A percentile compares a stretch with the other conserved stretches of the same genome.
Conservation (phyloP, 2,329 filamentous ascomycete genomes). For the Monascus ruber region DNA sequence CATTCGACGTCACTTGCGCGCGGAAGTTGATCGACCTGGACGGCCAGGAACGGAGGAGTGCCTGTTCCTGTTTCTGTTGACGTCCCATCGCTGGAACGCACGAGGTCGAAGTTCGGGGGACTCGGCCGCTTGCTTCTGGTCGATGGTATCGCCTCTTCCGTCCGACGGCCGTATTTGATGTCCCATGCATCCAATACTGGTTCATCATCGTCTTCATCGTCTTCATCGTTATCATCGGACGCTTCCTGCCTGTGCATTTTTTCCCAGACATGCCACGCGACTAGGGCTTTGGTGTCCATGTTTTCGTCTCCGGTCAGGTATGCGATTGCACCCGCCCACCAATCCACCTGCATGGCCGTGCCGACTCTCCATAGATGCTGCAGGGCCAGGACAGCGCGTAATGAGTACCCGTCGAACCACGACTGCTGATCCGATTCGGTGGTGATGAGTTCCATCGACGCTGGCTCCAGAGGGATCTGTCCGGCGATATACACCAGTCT, state of each 20-base stretch:
- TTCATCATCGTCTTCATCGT: slow-evolving; percentile 38
- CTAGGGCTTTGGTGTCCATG: slow-evolving; percentile 21
- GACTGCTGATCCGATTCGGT: slow-evolving; percentile 12
- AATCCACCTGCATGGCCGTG: slow-evolving; percentile 55
- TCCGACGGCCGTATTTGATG: slow-evolving; percentile 45
- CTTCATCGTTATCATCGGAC: slow-evolving; percentile 15
- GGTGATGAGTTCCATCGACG: slow-evolving; percentile 51
- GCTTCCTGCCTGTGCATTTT: slow-evolving; percentile 17
- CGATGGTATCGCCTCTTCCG: slow-evolving; percentile 22
- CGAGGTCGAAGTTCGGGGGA: slow-evolving; percentile 17
- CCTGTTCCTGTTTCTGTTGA: slow-evolving; percentile 8
- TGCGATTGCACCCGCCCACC: slow-evolving; percentile 65
- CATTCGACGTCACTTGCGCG: slow-evolving; percentile 69
- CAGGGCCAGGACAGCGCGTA: slow-evolving; percentile 60
- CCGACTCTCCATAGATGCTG: slow-evolving; percentile 87
- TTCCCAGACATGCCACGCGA: slow-evolving; percentile 37
- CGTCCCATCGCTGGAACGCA: not conserved
- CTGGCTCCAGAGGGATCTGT: slow-evolving; percentile 79
- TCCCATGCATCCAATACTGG: slow-evolving; percentile 37
- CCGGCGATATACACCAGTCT: slow-evolving; percentile 61
- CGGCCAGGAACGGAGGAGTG: slow-evolving; percentile 59
- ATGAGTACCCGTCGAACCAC: slow-evolving; percentile 31
- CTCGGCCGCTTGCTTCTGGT: slow-evolving; percentile 6
- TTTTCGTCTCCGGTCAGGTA: slow-evolving; percentile 49
- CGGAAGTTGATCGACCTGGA: slow-evolving; percentile 67